Base-by-base conservation (phyloP, 1,139 yeast species). In the Candida buenavistaensis region DNA sequence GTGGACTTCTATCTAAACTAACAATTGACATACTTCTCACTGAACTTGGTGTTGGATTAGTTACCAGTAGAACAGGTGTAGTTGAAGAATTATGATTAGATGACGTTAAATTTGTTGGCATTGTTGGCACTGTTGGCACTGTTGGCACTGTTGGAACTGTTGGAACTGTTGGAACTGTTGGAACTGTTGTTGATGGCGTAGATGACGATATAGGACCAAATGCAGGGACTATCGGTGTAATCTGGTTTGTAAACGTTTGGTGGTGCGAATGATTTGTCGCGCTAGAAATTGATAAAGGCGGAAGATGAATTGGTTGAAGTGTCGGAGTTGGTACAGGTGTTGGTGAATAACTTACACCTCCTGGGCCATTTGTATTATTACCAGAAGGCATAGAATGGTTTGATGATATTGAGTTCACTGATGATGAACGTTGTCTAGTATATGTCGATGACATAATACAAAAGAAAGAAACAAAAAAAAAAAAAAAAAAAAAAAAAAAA, bases 11-110 rank as follows among this genome's bases (percentile, higher is more conserved):
- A 32, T 62, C 73, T 26, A 67, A 46, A 43, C 69, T 62, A 11
- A 62, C 64, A 11, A 67, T 61, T 7, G 71, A 63, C 56, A 66
- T 54, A 44, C 68, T 61, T 27, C 73, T 44, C 12, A 36, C 49
- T 38, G 38, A 51, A n/a, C 28, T 43, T 10, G 49, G 47, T 2
- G 48, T 42, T 21, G 47, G 24, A 12, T 22, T 22, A n/a, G 24
- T 22, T n/a, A 10, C 24, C 3, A 32, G 36, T 13, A 26, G 14
- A 6, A 22, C 14, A 2, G 36, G 36, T 6, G 36, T 24, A 7
- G 32, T 25, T 13, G 36, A 27, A 2, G 11, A 6, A 10, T 30
- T 37, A 7, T 22, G 24, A 12, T n/a, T n/a, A n/a, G 33, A 26
- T 22, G 36, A 24, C 20, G 30, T 23, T 8, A 25, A 25, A 12